phyloP scores from a whole-genome alignment of 768 basidiomycete genomes.

The Lactarius psammicola region DNA sequence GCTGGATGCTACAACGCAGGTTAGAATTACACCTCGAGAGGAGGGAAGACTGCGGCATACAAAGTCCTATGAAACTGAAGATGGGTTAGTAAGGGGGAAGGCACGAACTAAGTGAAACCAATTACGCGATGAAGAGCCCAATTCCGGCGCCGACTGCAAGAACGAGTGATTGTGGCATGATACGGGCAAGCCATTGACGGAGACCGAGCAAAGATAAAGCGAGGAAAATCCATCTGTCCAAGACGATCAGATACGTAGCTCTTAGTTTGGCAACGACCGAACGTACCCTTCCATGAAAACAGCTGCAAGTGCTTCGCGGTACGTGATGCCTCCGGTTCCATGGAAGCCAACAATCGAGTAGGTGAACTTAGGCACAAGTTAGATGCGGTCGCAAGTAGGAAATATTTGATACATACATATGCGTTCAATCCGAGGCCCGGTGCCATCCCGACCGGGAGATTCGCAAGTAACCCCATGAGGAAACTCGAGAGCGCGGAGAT shows the following conservation, averaged over 20 bases:
- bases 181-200: constrained; percentile 85
- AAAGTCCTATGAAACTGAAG: constrained; percentile 69
- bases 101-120: constrained; percentile 14
- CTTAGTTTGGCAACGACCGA: background rate
- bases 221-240: constrained; percentile 73
- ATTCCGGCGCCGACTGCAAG: constrained; percentile 85
- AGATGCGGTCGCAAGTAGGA: background rate
- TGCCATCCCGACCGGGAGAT: constrained; percentile 86
- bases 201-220: constrained; percentile 76
- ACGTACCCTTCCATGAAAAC: constrained; percentile 84
- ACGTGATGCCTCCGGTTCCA: constrained; percentile 68
- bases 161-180: constrained; percentile 86
- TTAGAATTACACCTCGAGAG: background rate
- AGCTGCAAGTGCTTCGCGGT: constrained; percentile 77
- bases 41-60: constrained; percentile 38
- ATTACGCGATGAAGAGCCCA: constrained; percentile 73
- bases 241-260: background rate
- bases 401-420: constrained; percentile 50
- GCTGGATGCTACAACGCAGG: constrained; percentile 45
- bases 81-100: background rate
- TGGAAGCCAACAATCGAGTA: constrained; percentile 88
- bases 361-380: constrained; percentile 55
- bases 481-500: constrained; percentile 71
- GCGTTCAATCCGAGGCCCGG: constrained; percentile 84
- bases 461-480: constrained; percentile 82